Conservation (phyloP, 495 filamentous ascomycete genomes). For the Aspergillus olivimuriae region DNA sequence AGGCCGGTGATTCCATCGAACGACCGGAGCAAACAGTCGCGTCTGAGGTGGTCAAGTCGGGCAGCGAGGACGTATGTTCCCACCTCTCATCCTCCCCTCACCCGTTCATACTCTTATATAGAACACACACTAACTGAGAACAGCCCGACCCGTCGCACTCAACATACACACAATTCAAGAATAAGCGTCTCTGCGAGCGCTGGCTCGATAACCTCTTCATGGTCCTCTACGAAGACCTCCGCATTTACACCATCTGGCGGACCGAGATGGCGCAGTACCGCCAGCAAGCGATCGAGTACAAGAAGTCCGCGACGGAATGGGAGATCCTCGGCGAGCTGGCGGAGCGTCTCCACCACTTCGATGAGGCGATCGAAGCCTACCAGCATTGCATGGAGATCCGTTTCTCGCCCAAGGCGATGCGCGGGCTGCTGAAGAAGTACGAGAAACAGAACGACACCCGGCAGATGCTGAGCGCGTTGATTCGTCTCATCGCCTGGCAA, state of each 20-base stretch:
- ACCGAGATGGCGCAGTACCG: conserved; percentile 93
- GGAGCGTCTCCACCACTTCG: conserved; percentile 80
- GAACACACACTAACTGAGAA: background rate
- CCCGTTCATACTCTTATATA: background rate
- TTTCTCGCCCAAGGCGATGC: conserved; percentile 86
- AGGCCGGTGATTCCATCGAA: conserved; percentile 51
- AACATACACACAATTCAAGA: conserved; percentile 68
- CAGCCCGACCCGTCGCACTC: conserved; percentile 43
- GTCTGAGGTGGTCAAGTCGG: conserved; percentile 74
- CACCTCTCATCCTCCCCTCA: background rate
- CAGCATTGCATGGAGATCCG: conserved; percentile 71
- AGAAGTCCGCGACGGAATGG: conserved; percentile 95
- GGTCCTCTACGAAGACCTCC: conserved; percentile 96
- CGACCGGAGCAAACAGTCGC: conserved; percentile 78
- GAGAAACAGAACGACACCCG: conserved; percentile 67
- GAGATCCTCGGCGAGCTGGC: conserved; percentile 94
- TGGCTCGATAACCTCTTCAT: conserved; percentile 99
- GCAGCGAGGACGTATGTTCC: conserved; percentile 65
- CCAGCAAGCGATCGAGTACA: conserved; percentile 84
- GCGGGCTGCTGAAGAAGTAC: conserved; percentile 72
- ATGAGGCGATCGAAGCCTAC: conserved; percentile 90
- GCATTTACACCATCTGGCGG: conserved; percentile 98
- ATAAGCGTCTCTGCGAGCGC: conserved; percentile 93
- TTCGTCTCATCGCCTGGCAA: conserved; percentile 91
- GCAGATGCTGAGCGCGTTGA: conserved; percentile 70